phyloP scores from a whole-genome alignment of 148 eudicot genomes.

The Arbutus unedo region DNA sequence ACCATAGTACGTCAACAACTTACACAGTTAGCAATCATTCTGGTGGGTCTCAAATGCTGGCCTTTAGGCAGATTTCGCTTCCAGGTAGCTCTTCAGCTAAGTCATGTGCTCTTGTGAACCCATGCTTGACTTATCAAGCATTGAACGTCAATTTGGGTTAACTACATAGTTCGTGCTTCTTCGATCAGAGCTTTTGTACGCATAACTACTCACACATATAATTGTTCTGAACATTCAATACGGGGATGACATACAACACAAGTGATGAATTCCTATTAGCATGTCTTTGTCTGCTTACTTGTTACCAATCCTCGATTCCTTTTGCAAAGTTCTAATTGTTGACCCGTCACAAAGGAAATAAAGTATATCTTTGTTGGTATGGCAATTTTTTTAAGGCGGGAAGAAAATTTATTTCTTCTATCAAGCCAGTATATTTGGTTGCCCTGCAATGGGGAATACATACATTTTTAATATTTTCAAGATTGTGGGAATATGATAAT shows the following conservation, averaged over 20 bases:
- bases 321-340: neutral
- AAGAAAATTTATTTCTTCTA: neutral
- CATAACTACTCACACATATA: neutral
- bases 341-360: neutral
- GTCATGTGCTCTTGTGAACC: neutral
- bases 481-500: too few relatives aligned
- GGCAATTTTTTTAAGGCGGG: neutral
- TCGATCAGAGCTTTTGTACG: neutral
- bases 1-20: neutral
- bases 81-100: neutral
- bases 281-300: neutral
- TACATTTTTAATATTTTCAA: neutral
- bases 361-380: neutral
- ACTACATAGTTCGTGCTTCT: neutral
- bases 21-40: neutral
- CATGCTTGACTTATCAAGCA: neutral
- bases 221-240: neutral
- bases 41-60: neutral
- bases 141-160: neutral
- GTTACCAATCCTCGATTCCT: neutral
- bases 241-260: neutral
- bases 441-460: neutral
- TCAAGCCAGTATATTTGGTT: neutral
- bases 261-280: neutral
- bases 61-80: neutral